Base-by-base conservation (phyloP, 73 alveolate species). In the Diophrys sp. region DNA sequence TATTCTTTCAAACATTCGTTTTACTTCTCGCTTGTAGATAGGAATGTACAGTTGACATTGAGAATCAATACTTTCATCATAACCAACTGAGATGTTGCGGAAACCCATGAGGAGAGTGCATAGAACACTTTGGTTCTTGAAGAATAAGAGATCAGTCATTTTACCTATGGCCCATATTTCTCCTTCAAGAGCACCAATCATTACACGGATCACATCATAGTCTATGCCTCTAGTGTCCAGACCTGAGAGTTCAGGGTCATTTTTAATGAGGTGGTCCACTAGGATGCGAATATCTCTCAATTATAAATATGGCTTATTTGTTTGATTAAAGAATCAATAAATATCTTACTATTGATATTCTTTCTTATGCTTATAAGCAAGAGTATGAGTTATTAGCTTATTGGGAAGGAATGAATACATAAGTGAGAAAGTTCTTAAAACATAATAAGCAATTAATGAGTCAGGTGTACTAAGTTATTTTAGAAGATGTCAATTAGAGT, bases 91-190 rank as follows among this genome's bases (percentile, higher is more conserved):
- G 44, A 25, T n/a, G 5, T 25, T 23, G 8, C 25, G 27, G 31
- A 68, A 68, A 1, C 75, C 75, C 75, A 68, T 68, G 54, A 68
- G 31, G 18, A 68, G 44, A 2, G 75, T 23, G 75, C 75, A 68
- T 1, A 68, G 23, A 27, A 25, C 25, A 5, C 54, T 23, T 68
- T 28, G 5, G 29, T 68, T 68, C 2, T 68, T 28, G 55, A 68
- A 68, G 54, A 23, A 23, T 14, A 68, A 24, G 1, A 68, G 5
- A 29, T 68, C 75, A 2, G 54, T 2, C 56, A 68, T 31, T 2
- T 14, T 2, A n/a, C 75, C 75, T 2, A 68, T 2, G 44, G 54
- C 11, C 2, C 26, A 23, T 18, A 68, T n/a, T 25, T 68, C 75
- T 68, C 75, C 75, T 28, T 68, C 75, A 18, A 68, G 75, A 2